Conservation (phyloP, 2,329 filamentous ascomycete genomes). For the Alternaria incomplexa region DNA sequence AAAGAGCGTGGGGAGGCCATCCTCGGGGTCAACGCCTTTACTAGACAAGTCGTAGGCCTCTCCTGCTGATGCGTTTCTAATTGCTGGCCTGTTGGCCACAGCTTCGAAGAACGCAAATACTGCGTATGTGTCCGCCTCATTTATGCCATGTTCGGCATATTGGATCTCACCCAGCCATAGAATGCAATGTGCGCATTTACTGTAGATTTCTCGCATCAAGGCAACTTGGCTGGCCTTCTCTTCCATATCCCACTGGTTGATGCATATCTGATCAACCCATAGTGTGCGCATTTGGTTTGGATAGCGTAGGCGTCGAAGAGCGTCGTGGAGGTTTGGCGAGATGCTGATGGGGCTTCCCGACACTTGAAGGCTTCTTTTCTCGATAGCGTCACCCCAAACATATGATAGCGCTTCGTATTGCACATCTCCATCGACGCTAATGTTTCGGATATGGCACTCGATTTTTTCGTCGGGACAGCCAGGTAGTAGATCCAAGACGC, state of each 20-base stretch:
- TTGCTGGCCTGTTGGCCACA: not conserved
- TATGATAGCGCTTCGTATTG: slow-evolving; percentile 29
- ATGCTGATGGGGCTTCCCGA: slow-evolving; percentile 6
- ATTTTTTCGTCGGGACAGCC: slow-evolving; percentile 1
- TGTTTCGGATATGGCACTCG: slow-evolving; percentile 6
- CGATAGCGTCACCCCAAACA: slow-evolving; percentile 21
- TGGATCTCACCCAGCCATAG: slow-evolving; percentile 33
- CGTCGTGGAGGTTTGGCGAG: slow-evolving; percentile 23
- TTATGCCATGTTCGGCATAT: not conserved
- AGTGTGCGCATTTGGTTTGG: slow-evolving; percentile 6
- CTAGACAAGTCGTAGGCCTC: not conserved
- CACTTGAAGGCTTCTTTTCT: slow-evolving; percentile 12
- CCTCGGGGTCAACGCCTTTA: not conserved
- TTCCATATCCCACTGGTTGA: slow-evolving; percentile 30
- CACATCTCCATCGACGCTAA: slow-evolving; percentile 1
- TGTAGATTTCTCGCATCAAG: slow-evolving; percentile 38
- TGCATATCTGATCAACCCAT: slow-evolving; percentile 41
- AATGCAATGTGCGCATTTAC: slow-evolving; percentile 21
- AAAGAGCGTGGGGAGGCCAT: not conserved
- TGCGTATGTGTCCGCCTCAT: not conserved
- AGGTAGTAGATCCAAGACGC: slow-evolving; percentile 15
- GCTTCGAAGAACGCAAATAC: not conserved
- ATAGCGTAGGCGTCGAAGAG: not conserved
- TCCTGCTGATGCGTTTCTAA: not conserved
- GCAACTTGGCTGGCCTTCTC: slow-evolving; percentile 33